Base-by-base conservation (phyloP, 1,284 basidiomycete species). In the Leccinum proliferum region DNA sequence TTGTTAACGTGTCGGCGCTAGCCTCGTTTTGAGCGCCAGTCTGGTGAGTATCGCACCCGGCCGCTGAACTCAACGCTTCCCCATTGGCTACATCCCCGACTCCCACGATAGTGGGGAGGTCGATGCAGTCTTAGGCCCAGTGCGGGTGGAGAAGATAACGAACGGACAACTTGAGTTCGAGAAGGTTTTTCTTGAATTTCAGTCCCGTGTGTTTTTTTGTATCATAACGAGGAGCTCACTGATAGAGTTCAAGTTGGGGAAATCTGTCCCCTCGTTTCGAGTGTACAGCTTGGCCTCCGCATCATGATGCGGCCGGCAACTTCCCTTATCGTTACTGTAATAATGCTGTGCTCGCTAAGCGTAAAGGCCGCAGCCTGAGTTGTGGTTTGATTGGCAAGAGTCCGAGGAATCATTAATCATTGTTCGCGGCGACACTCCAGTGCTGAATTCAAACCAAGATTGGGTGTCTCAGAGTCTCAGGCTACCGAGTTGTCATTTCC, bases 71-170 rank as follows among this genome's bases (percentile, higher is more conserved):
- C 35, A 35, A 35, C 35, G 35, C 35, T 35, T 35, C 35, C 35
- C 10, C 35, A 35, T 35, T 35, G 35, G 35, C 35, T 35, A 35
- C 35, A 35, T 35, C 35, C 35, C 35, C 25, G 35, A 35, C 35
- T 35, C 35, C 35, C 35, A 35, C 35, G 35, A 35, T 35, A 35
- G 35, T 35, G 35, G 35, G 35, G 35, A 35, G 35, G 35, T 35
- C 35, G 35, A 35, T 35, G 35, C 34, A 81, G 78, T 4, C 71
- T 89, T 63, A 77, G 7, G 34, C 41, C 15, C 41, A 43, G 12
- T 25, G 34, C 2, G 14, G 29, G 35, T 41, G 59, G 56, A 41
- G 43, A 50, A 43, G 34, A 4, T 53, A 34, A 21, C 21, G 21
- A 53, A 39, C 15, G 63, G 39, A 46, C 46, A 43, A 18, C 34